Conservation (phyloP, 257 asterid genomes). For the Nyctanthes arbortristis region DNA sequence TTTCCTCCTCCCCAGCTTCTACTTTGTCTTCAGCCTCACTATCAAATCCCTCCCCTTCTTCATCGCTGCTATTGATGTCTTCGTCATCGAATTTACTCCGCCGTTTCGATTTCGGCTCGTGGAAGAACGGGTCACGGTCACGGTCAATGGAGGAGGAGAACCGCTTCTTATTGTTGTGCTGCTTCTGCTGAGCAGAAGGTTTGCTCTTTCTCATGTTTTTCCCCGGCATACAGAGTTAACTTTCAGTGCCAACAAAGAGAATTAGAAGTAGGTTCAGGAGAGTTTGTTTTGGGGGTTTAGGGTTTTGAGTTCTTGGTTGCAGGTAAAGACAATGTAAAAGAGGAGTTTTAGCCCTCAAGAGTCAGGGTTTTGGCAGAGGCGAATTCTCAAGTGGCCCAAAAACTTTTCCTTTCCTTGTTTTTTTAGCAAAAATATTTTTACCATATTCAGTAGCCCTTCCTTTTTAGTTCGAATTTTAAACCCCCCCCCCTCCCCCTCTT, state of each 20-base stretch:
- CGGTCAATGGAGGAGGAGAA: conserved; percentile 30
- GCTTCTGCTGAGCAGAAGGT: conserved; percentile 32
- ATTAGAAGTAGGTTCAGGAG: too few relatives aligned
- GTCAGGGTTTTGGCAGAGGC: too few relatives aligned
- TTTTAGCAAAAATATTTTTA: too few relatives aligned
- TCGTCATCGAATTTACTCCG: conserved; percentile 59
- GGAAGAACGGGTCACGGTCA: conserved; percentile 68
- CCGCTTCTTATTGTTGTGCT: conserved; percentile 36
- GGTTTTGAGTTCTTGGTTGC: neutral
- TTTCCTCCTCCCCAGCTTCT: conserved; percentile 25
- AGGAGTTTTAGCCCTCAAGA: too few relatives aligned
- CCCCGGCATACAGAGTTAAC: conserved; percentile 39
- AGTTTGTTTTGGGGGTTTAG: too few relatives aligned
- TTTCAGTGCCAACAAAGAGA: neutral
- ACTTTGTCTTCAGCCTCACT: conserved; percentile 28
- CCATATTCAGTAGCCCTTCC: too few relatives aligned
- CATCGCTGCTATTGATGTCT: conserved; percentile 72
- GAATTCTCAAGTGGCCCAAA: too few relatives aligned
- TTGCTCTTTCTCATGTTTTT: conserved; percentile 43
- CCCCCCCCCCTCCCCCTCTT: too few relatives aligned
- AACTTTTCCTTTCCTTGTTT: too few relatives aligned
- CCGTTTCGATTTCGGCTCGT: conserved; percentile 48
- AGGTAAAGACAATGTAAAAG: too few relatives aligned
- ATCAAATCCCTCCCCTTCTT: conserved; percentile 41
- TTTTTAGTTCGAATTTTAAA: too few relatives aligned